phyloP scores from a whole-genome alignment of 192 early-diverging fungal genomes.

The Linnemannia zychae region DNA sequence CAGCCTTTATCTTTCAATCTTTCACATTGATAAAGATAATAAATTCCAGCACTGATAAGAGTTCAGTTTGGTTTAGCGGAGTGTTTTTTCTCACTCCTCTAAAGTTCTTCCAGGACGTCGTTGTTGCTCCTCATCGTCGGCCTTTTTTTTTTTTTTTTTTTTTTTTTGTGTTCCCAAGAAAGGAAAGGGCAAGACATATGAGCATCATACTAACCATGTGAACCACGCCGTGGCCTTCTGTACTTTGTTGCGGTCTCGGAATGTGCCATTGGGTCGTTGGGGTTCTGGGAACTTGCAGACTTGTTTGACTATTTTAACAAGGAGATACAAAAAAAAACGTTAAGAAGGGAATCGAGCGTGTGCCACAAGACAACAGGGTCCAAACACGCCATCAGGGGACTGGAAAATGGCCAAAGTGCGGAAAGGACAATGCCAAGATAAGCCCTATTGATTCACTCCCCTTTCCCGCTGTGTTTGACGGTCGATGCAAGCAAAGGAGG shows the following conservation, averaged over 20 bases:
- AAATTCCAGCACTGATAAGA: slow-evolving; percentile 5
- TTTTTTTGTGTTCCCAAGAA: neutral
- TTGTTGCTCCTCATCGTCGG: neutral
- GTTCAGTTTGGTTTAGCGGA: neutral
- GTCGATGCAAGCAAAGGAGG: neutral
- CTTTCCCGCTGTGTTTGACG: neutral
- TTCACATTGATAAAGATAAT: neutral
- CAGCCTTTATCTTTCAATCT: neutral
- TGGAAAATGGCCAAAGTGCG: neutral
- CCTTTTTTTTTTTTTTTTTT: neutral
- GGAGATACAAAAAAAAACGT: neutral
- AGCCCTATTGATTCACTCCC: neutral
- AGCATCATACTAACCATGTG: slow-evolving; percentile 47
- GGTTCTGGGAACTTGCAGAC: slow-evolving; percentile 1
- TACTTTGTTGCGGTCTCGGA: slow-evolving; percentile 55
- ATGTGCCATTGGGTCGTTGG: slow-evolving; percentile 46
- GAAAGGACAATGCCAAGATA: neutral
- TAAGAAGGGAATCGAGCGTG: neutral
- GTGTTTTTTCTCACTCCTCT: neutral
- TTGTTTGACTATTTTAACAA: slow-evolving; percentile 29
- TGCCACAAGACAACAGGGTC: neutral
- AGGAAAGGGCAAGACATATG: neutral
- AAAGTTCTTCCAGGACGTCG: neutral
- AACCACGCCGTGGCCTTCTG: slow-evolving; percentile 66
- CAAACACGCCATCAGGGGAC: neutral